Evolutionary conservation across 495 filamentous ascomycete species (phyloP), one percentile per base, ranked within the genome.

Genomic region (Penicillium fimorum): DNA sequence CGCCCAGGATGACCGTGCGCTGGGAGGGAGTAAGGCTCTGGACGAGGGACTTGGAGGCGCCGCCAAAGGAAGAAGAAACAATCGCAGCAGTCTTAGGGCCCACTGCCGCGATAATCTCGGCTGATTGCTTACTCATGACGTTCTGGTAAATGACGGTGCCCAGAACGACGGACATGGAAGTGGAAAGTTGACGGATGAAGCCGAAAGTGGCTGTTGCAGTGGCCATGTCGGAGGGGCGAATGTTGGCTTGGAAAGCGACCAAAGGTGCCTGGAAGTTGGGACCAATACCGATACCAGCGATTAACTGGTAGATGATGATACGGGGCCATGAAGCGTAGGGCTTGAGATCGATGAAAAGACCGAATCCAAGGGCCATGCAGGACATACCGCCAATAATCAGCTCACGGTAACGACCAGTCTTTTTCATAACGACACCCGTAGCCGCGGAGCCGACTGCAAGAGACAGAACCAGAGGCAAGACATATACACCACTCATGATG

Each of bases 401-500:
- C 29, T 76, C 76, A 29, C 77, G 73, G 65, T 75, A 79, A 56
- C 67, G 72, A 54, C 77, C 79, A 40, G 89, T 90, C 67, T 88
- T 91, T 48, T 83, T 82, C 69, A 95, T 93, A 63, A 85, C 72
- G 52, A 88, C 62, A 30, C 91, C 92, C 0, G 83, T 85, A 2
- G 58, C 59, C 8, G 78, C 83, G n/a, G 88, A 89, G 20, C 76
- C 63, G 59, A 90, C 37, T 20, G 89, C 89, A 13, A 95, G 79
- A 1, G 84, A 76, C 48, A 95, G 63, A 15, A 86, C 88, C 59
- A 86, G 85, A 4, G 91, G 88, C 10, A 96, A 79, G 18, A 91
- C 75, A 66, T 91, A 91, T 40, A 95, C 85, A 30, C 91, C 92
- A 30, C 85, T 88, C 6, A 89, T 67, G 55, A 96, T 82, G 0